Conservation (phyloP, 768 basidiomycete species). For the Lentinus brumalis region DNA sequence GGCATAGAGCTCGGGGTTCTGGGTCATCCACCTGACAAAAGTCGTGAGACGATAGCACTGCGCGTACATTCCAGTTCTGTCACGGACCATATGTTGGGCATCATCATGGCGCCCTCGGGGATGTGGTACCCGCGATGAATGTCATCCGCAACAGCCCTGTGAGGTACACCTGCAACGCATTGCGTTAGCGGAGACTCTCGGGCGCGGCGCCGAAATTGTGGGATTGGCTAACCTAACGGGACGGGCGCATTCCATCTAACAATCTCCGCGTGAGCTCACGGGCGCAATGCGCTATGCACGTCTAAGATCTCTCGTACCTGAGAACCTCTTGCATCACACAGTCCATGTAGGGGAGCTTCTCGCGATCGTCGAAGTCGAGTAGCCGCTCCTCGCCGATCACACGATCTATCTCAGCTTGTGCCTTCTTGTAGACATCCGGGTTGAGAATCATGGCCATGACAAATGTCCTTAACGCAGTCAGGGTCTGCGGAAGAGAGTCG, state of each 20-base stretch:
- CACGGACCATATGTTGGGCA: slow-evolving; percentile 24
- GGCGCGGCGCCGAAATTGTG: neutral
- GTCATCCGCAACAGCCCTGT: slow-evolving; percentile 25
- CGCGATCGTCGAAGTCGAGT: slow-evolving; percentile 29
- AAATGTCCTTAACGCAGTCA: slow-evolving; percentile 18
- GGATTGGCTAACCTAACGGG: neutral
- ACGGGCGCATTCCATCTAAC: neutral
- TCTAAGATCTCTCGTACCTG: neutral
- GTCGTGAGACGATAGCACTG: slow-evolving; percentile 24
- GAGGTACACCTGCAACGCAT: slow-evolving; percentile 23
- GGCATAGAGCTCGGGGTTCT: slow-evolving; percentile 31
- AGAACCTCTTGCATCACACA: slow-evolving; percentile 27
- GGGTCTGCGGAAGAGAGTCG: neutral
- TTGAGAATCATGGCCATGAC: slow-evolving; percentile 30
- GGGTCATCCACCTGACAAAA: slow-evolving; percentile 30
- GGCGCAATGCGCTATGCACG: neutral
- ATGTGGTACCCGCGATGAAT: slow-evolving; percentile 31
- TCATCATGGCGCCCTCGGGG: slow-evolving; percentile 27
- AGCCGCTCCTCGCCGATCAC: slow-evolving; percentile 26
- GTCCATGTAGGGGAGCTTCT: slow-evolving; percentile 29
- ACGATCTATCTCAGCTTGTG: slow-evolving; percentile 30
- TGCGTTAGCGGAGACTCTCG: neutral
- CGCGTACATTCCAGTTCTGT: neutral
- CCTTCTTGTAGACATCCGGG: slow-evolving; percentile 29
- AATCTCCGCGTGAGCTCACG: slow-evolving; percentile 10